Evolutionary conservation across 768 basidiomycete genomes (phyloP), one percentile per base, ranked within the genome.

Genomic region (Mycena kentingensis): DNA sequence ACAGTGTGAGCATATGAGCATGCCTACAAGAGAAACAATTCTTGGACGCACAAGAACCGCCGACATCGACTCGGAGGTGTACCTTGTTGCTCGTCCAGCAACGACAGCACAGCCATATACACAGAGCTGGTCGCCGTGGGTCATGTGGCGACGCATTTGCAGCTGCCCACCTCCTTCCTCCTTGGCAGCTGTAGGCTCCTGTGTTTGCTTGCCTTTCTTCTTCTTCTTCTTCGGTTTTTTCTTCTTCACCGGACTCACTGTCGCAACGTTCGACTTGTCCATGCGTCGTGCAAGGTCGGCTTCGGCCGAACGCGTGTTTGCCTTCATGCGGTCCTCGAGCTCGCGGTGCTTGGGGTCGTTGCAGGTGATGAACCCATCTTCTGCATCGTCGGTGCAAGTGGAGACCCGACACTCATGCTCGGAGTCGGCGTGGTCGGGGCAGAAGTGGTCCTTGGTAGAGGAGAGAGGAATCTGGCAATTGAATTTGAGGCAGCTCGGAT

Each of bases 51-150:
- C 65, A 29, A 46, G 42, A 19, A 67, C 63, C 28, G 49, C 41
- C 21, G 58, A 54, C 7, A 60, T 46, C 3, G 61, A 62, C 42
- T 71, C 69, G 3, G 68, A 61, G 0, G 64, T 65, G 49, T 53
- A 71, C 35, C 70, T 64, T 6, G 66, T 67, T 3, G 66, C 65
- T 2, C 63, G 50, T 0, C 57, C 61, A 22, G 63, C 28, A 28
- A 70, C 64, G n/a, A 69, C 48, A 1, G 68, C 67, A 60, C 70
- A 71, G 4, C 64, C 53, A 1, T 42, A 44, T 26, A 65, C 60
- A 19, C 60, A 50, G 2, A 67, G 25, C 50, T 69, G 64, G 39
- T 70, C 66, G 42, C 70, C 70, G 44, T 70, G 70, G 1, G 69
- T 72, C 2, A 60, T 48, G 21, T 59, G 52, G 12, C 66, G 46